Evolutionary conservation across 108 stramenopile species (phyloP).

Genomic region (Fistulifera solaris): DNA sequence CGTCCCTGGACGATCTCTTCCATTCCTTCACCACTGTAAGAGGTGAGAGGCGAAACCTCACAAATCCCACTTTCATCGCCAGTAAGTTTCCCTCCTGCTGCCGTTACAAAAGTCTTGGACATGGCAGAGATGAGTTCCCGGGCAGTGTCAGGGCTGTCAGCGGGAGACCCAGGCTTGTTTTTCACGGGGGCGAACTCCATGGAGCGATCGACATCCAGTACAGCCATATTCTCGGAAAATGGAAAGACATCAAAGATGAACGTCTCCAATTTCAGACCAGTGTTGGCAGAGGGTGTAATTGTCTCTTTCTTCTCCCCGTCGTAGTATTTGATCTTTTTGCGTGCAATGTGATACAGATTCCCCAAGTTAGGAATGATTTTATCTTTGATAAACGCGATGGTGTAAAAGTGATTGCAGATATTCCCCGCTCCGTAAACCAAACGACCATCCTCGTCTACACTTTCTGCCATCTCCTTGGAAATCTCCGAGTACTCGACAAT

Average conservation of each 20-base stretch:
- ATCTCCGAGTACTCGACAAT: constrained; percentile 94
- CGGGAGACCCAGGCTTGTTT: constrained; percentile 68
- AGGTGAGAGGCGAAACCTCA: constrained; percentile 68
- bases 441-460: constrained; percentile 32
- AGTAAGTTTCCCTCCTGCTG: constrained; percentile 50
- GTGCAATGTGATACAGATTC: constrained; percentile 89
- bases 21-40: constrained; percentile 76
- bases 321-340: constrained; percentile 94
- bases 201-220: constrained; percentile 79
- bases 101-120: constrained; percentile 54
- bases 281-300: constrained; percentile 54
- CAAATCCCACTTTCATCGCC: constrained; percentile 33
- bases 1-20: constrained; percentile 37
- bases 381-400: constrained; percentile 78
- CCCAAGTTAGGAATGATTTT: constrained; percentile 70
- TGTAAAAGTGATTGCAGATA: constrained; percentile 98
- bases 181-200: constrained; percentile 98
- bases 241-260: constrained; percentile 99
- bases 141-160: constrained; percentile 83
- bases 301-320: constrained; percentile 45
- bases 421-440: constrained; percentile 93
- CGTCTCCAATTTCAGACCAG: constrained; percentile 97
- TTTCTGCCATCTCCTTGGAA: constrained; percentile 59
- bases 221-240: constrained; percentile 73
- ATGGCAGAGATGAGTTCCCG: constrained; percentile 48